These are phyloP conservation scores for Lumnitzera racemosa DNA, from an alignment of 345 rosid genomes.

Conservation along the genomic window DNA sequence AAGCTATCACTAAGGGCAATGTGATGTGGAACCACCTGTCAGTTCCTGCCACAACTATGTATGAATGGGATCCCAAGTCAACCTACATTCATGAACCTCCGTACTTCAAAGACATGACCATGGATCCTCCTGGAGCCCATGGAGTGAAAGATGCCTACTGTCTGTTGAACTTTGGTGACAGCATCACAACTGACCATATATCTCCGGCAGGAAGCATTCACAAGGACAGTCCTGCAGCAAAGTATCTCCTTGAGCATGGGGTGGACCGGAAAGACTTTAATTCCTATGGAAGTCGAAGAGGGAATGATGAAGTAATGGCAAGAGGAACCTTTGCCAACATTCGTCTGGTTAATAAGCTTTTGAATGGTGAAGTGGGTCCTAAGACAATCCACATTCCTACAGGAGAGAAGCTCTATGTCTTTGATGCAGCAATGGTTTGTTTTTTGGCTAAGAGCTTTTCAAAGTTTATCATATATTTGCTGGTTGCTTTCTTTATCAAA, in stretches of 20 bases:
- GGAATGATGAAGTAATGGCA: constrained; percentile 95
- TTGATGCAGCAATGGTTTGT: constrained; percentile 85
- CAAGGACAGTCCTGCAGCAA: constrained; percentile 94
- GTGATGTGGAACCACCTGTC: constrained; percentile 85
- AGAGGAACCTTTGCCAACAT: constrained; percentile 98
- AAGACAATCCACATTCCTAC: constrained; percentile 89
- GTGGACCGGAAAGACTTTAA: constrained; percentile 85
- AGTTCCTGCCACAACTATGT: constrained; percentile 49
- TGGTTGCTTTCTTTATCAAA: neutral
- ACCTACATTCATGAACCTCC: constrained; percentile 99
- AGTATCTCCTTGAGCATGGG: constrained; percentile 64
- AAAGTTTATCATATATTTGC: neutral
- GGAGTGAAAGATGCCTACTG: constrained; percentile 95
- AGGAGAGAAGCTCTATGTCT: constrained; percentile 90
- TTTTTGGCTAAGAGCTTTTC: neutral
- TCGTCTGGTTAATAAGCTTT: constrained; percentile 91
- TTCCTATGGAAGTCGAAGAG: constrained; percentile 98
- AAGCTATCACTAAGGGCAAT: constrained; percentile 92
- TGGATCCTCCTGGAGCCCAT: constrained; percentile 85
- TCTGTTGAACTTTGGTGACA: constrained; percentile 87
- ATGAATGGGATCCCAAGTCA: constrained; percentile 82
- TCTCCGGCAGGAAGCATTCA: constrained; percentile 99
- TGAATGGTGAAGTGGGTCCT: constrained; percentile 95
- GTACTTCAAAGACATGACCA: constrained; percentile 87
- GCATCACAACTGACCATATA: constrained; percentile 97